phyloP scores from a whole-genome alignment of 345 rosid genomes.

The Sisymbrium altissimum region DNA sequence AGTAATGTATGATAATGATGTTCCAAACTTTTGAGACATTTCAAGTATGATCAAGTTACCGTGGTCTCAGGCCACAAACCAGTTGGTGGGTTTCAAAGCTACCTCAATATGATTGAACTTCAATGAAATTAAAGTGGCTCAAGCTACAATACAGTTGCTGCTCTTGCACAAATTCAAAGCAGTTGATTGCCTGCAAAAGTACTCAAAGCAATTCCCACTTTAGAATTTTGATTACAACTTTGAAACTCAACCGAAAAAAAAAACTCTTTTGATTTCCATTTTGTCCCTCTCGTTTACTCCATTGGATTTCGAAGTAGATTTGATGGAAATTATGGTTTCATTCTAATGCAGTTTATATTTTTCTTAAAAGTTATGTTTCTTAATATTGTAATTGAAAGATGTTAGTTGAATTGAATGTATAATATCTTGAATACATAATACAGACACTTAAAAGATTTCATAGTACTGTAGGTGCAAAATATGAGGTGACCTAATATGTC shows the following conservation, averaged over 20 bases:
- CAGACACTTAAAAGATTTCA: no score
- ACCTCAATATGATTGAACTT: not conserved
- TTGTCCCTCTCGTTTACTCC: not conserved
- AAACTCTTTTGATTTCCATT: not conserved
- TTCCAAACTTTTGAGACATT: slow-evolving; percentile 13
- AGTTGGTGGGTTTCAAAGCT: not conserved
- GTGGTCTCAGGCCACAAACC: not conserved
- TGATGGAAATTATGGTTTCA: not conserved
- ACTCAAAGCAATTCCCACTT: not conserved
- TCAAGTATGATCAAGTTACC: slow-evolving; percentile 3
- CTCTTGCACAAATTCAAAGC: not conserved
- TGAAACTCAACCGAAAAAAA: not conserved
- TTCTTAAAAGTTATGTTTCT: no score
- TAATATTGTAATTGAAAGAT: no score
- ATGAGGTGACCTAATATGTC: not conserved
- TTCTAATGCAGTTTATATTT: not conserved
- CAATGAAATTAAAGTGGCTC: not conserved
- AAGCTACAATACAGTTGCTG: not conserved
- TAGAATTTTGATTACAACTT: not conserved
- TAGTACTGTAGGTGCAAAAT: no score
- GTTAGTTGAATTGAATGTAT: not conserved
- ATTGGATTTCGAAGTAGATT: not conserved
- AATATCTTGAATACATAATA: no score
- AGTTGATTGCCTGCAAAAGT: not conserved
- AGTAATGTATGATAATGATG: slow-evolving; percentile 2